Base-by-base conservation (phyloP, 352 stramenopile species). In the Blastocystis sp. region DNA sequence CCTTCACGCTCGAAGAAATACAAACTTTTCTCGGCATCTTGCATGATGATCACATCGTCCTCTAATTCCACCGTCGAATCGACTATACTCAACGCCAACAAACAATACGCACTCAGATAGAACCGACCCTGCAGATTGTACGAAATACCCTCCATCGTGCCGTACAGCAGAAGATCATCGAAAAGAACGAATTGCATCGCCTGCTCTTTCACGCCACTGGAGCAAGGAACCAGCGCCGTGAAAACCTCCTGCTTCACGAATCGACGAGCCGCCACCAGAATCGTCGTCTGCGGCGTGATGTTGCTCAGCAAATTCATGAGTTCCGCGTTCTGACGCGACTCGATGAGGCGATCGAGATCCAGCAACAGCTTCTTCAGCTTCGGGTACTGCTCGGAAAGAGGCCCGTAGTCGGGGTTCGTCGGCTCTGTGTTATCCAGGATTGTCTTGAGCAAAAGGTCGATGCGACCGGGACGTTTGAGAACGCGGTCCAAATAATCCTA, bases 31-130 rank as follows among this genome's bases (percentile, higher is more conserved):
- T 78, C 67, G 27, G 38, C 9, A 27, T 78, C 67, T 78, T 78
- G 42, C 21, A 78, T 78, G 42, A 46, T 78, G 42, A 78, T 78
- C 21, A 78, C 67, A 42, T 78, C 44, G 21, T 78, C 67, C 18
- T 78, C 67, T 9, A 78, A 34, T 0, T 57, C 40, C 67, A 78
- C 42, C 0, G 49, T 44, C 1, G 42, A 78, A 42, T 78, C 42
- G 27, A 78, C 67, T 78, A 40, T 18, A 61, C 11, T 78, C 42
- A 78, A 57, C 40, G 32, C 21, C 36, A 36, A 0, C n/a, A 8
- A 48, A 4, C 24, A 56, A 61, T 9, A 44, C 67, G 4, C 38
- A 78, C 67, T 46, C 24, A 78, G 38, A 46, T 46, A 78, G 51
- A 78, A 78, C 24, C 49, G 16, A 9, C 32, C 67, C 29, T 27